Base-by-base conservation (phyloP, 352 stramenopile genomes). In the Salisapilia sapeloensis region DNA sequence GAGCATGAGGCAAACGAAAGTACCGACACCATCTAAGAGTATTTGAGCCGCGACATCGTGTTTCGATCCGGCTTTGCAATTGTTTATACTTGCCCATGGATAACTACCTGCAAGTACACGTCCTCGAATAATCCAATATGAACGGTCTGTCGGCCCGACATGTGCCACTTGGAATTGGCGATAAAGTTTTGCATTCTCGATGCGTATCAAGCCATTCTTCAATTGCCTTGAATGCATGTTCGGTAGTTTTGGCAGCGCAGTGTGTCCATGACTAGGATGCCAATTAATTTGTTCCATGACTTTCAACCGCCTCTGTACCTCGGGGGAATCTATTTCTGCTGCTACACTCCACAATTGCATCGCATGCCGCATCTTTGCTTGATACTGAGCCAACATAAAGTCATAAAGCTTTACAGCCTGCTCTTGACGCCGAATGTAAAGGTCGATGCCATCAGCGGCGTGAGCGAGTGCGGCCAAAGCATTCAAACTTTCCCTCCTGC, bases 201-300 rank as follows among this genome's bases (percentile, higher is more conserved):
- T 42, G 10, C 42, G 50, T 1, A 85, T 29, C 14, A 54, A 54
- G 6, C 52, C 70, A 17, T 71, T 50, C 27, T 25, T 30, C 24
- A 33, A 29, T 41, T 56, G 48, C 33, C 50, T 41, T 8, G 47
- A 56, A 17, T 52, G 51, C n/a, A 50, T 32, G 2, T 30, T 38
- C 9, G 74, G 59, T 9, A 89, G 42, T 20, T 62, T 71, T 6
- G 69, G 50, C 5, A 85, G 49, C 14, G 55, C 47, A 1, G 33
- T 55, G 33, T 82, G 74, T 12, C 60, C 70, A 24, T 72, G 46
- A 37, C 53, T 79, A n/a, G 72, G 65, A 38, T 89, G 69, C 72
- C 69, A 84, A 12, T 33, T 25, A 9, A 40, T 46, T 10, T 43
- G 43, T 14, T 41, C 45, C 12, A 23, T 17, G 8, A 49, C 30